Evolutionary conservation across 768 basidiomycete genomes (phyloP).

Genomic region (Neoboletus brunneissimus): DNA sequence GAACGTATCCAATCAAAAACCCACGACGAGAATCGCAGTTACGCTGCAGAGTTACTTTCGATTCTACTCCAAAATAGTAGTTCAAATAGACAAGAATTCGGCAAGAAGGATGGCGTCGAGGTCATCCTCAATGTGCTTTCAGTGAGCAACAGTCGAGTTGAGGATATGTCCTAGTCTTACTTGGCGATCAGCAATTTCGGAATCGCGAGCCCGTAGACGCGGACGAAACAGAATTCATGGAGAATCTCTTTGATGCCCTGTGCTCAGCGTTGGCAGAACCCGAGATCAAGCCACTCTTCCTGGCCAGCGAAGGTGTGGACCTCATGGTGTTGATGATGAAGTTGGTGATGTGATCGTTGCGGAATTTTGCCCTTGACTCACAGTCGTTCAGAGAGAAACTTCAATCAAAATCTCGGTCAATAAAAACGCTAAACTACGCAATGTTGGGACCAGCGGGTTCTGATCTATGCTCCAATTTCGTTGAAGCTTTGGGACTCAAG

Average conservation of each 20-base stretch:
- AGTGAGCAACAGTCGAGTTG: constrained; percentile 46
- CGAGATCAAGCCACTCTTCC: constrained; percentile 74
- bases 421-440: constrained; percentile 90
- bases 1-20: constrained; percentile 66
- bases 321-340: constrained; percentile 99
- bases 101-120: constrained; percentile 78
- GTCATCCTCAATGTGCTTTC: constrained; percentile 70
- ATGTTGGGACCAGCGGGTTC: constrained; percentile 75
- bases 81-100: constrained; percentile 65
- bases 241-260: constrained; percentile 88
- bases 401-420: constrained; percentile 75
- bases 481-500: constrained; percentile 86
- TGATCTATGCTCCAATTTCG: constrained; percentile 74
- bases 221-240: constrained; percentile 97
- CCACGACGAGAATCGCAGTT: constrained; percentile 89
- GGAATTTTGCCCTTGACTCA: constrained; percentile 2
- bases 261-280: constrained; percentile 84
- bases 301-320: constrained; percentile 91
- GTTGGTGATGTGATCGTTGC: constrained; percentile 42
- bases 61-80: constrained; percentile 79
- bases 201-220: constrained; percentile 77
- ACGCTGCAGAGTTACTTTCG: constrained; percentile 90
- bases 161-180: constrained; percentile 11
- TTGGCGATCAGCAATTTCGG: constrained; percentile 69
- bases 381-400: constrained; percentile 64